A percentile compares a stretch with the other conserved stretches of the same genome.
Evolutionary conservation across 441 rosid genomes (phyloP).

Genomic region (Bocquillonia castaneifolia): DNA sequence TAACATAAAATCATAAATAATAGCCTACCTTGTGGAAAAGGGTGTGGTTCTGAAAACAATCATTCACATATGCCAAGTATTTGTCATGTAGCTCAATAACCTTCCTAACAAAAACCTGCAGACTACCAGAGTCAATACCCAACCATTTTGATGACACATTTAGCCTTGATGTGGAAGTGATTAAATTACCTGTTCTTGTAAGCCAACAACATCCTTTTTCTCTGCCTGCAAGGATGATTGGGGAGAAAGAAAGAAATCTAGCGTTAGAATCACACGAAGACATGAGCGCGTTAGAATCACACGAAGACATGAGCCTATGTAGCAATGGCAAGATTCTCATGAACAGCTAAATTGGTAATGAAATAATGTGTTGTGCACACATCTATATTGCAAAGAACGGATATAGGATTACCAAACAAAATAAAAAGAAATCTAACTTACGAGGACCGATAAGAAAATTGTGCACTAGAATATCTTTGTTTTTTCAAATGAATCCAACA

Average conservation of each 20-base stretch:
- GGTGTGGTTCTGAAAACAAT: constrained; percentile 79
- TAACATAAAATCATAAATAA: not conserved
- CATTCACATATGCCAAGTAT: constrained; percentile 75
- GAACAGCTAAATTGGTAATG: not conserved
- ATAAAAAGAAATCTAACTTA: not conserved
- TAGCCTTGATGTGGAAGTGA: not conserved
- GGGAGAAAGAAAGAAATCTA: not conserved
- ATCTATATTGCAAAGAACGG: not conserved
- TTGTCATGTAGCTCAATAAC: constrained; percentile 88
- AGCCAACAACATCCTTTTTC: constrained; percentile 57
- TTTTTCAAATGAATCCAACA: not conserved
- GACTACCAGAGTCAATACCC: constrained; percentile 20
- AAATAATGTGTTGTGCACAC: not conserved
- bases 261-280: constrained; percentile 12
- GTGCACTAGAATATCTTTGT: not conserved
- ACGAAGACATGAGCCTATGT: not conserved
- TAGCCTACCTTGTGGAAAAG: constrained; percentile 79
- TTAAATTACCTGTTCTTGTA: constrained; percentile 68
- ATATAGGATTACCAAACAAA: not conserved
- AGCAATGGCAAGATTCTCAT: not conserved
- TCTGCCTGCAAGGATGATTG: constrained; percentile 41
- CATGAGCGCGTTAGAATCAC: constrained; percentile 12
- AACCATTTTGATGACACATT: not conserved
- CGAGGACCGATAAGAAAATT: not conserved
- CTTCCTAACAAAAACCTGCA: constrained; percentile 85